Evolutionary conservation across 805 yeast genomes (phyloP).

Genomic region (Candida ovalis): DNA sequence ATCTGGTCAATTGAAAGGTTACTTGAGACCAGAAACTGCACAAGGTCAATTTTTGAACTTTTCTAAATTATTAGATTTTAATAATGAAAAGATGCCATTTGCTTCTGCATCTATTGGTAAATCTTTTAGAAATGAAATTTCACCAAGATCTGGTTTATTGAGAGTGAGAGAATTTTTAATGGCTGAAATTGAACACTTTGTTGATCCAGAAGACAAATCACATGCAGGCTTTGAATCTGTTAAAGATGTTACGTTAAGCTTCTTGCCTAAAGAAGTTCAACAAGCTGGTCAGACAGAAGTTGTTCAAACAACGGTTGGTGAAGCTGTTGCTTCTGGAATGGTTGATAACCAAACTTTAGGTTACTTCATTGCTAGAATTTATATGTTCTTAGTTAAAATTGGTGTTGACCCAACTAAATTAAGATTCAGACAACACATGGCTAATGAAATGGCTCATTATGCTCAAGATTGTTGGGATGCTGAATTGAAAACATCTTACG

Average conservation of each 20-base stretch:
- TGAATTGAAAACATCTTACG: slow-evolving; percentile 90
- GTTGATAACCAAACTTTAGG: slow-evolving; percentile 97
- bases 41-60: slow-evolving; percentile 99
- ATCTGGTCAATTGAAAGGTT: slow-evolving; percentile 93
- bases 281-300: slow-evolving; percentile 76
- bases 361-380: slow-evolving; percentile 92
- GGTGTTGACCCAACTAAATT: slow-evolving; percentile 83
- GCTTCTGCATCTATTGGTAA: slow-evolving; percentile 99
- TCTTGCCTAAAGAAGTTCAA: slow-evolving; percentile 86
- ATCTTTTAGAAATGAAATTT: slow-evolving; percentile 97
- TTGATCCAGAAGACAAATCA: slow-evolving; percentile 84
- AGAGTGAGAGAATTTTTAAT: slow-evolving; percentile 98
- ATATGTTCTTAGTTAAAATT: slow-evolving; percentile 74
- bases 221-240: slow-evolving; percentile 81
- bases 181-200: slow-evolving; percentile 99
- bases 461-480: slow-evolving; percentile 99
- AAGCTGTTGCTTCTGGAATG: slow-evolving; percentile 83
- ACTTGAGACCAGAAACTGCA: slow-evolving; percentile 97
- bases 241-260: slow-evolving; percentile 64
- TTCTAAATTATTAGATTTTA: slow-evolving; percentile 86
- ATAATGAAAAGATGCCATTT: slow-evolving; percentile 96
- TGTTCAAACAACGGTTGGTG: slow-evolving; percentile 68
- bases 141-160: slow-evolving; percentile 95
- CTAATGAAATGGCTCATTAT: slow-evolving; percentile 99
- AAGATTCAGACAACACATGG: slow-evolving; percentile 98